Evolutionary conservation across 2,329 filamentous ascomycete species (phyloP), one percentile per base, ranked within the genome.

Genomic region (Rhynchosporium graminicola): DNA sequence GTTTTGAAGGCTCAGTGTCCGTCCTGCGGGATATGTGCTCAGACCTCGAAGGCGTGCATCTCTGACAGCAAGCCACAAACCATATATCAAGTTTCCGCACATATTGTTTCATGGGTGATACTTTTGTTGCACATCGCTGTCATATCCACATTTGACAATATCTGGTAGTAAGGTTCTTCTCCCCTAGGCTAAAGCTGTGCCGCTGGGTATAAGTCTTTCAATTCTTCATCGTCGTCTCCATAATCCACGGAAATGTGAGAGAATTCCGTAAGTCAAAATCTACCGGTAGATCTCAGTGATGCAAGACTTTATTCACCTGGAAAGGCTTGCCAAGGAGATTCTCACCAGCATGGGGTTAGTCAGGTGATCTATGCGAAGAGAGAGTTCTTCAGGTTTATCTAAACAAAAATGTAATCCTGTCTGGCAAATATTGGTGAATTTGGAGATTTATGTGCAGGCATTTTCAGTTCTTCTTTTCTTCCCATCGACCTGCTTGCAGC

Each of bases 101-200:
- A 60, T 33, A 48, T 47, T 48, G 58, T 10, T 38, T 42, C 33
- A 20, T 48, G 10, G 26, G 38, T 45, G 9, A 5, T 42, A 38
- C 5, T 15, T 65, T 67, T 67, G 63, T 65, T 67, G 63, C 63
- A 67, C 52, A 45, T 65, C 65, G 65, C 59, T 60, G 12, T 40
- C 57, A 31, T 52, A 59, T 62, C 63, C 63, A 50, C 52, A 63
- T 28, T 62, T 61, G 31, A 40, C 42, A 61, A 43, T 13, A 42
- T 42, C 54, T 66, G 65, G 62, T 66, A 66, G 63, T 51, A 63
- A 62, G 52, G 43, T 40, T 20, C 28, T 26, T 52, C 43, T 46
- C n/a, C 31, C 13, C 15, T 29, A 61, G 62, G 61, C 61, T 63
- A 63, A 59, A 63, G 47, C 43, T 28, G 29, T 52, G 59, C 50